A percentile compares a stretch with the other conserved stretches of the same genome.
Conservation (phyloP, 2,329 filamentous ascomycete genomes). For the Apiospora arundinis region DNA sequence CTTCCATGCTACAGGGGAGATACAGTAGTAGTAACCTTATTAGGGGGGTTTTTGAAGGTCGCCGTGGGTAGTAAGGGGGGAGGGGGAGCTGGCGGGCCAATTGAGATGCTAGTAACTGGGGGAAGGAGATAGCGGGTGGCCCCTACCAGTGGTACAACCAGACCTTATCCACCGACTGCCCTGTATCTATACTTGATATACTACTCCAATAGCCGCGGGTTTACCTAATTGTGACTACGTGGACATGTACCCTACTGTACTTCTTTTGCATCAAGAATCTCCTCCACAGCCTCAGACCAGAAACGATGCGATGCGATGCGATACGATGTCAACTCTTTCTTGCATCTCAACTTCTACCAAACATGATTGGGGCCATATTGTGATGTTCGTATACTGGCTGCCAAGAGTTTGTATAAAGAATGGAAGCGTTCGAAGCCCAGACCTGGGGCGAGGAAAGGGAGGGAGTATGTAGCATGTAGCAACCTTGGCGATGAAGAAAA, state of each 20-base stretch:
- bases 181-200: background rate
- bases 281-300: background rate
- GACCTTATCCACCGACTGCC: background rate
- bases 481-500: background rate
- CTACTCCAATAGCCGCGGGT: background rate
- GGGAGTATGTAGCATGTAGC: slow-evolving; percentile 9
- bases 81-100: slow-evolving; percentile 11
- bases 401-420: background rate
- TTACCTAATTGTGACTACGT: background rate
- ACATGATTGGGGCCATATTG: background rate
- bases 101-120: slow-evolving; percentile 13
- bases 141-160: background rate
- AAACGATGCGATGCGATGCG: background rate
- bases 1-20: slow-evolving; percentile 1
- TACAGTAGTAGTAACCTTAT: background rate
- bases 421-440: background rate
- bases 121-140: background rate
- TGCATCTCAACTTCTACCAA: no score
- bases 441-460: slow-evolving; percentile 5
- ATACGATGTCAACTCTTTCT: no score
- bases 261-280: background rate
- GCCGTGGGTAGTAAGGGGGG: background rate
- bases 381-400: background rate
- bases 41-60: background rate
- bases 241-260: background rate